Conservation (phyloP, 495 filamentous ascomycete species). For the Talaromyces nanjingensis region DNA sequence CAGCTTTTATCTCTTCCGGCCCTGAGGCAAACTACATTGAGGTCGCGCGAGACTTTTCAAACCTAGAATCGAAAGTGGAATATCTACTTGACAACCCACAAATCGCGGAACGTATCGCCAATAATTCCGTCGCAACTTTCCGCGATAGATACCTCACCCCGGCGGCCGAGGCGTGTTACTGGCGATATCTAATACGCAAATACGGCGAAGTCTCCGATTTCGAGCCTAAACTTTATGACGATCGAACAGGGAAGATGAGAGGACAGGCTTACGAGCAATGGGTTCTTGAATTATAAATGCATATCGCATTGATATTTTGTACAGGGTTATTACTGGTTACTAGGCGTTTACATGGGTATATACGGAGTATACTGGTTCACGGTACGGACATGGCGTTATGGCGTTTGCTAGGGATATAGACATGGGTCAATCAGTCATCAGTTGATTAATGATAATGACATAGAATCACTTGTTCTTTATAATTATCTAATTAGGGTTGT, state of each 20-base stretch:
- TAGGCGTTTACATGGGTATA: neutral
- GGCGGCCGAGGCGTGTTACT: constrained; percentile 55
- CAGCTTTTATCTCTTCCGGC: constrained; percentile 33
- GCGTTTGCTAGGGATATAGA: neutral
- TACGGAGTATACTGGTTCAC: neutral
- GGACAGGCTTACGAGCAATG: constrained; percentile 35
- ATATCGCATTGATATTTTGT: neutral
- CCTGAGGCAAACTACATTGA: constrained; percentile 54
- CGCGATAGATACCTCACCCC: constrained; percentile 54
- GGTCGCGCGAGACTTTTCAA: constrained; percentile 46
- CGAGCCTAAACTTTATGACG: constrained; percentile 33
- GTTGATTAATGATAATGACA: neutral
- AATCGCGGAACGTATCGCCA: constrained; percentile 47
- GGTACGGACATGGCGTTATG: neutral
- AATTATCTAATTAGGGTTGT: neutral
- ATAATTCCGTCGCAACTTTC: constrained; percentile 47
- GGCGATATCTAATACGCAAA: constrained; percentile 44
- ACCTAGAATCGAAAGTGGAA: constrained; percentile 46
- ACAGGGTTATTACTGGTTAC: neutral
- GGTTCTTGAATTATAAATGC: constrained; percentile 16
- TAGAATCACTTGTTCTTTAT: neutral
- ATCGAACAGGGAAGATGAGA: constrained; percentile 21
- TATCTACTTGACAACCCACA: constrained; percentile 41
- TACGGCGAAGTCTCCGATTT: constrained; percentile 41
- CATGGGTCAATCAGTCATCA: neutral